Evolutionary conservation across 2,329 filamentous ascomycete genomes (phyloP).

Genomic region (Karstenula rhodostoma): DNA sequence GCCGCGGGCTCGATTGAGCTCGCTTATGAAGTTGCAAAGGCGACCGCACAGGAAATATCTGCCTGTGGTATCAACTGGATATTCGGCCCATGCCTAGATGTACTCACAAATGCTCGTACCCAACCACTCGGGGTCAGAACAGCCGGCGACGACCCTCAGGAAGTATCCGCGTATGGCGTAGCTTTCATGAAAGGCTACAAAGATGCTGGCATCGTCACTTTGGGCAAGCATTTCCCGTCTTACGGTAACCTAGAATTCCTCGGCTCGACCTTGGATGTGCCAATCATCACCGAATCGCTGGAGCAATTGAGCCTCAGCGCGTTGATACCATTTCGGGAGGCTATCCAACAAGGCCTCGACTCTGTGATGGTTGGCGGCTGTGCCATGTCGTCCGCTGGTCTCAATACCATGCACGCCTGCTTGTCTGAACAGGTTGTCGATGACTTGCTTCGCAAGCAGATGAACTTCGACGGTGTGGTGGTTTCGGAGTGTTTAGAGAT

Average conservation of each 20-base stretch:
- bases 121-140: conserved; percentile 91
- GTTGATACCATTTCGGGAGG: conserved; percentile 88
- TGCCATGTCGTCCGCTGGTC: conserved; percentile 86
- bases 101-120: conserved; percentile 89
- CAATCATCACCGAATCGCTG: conserved; percentile 92
- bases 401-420: conserved; percentile 96
- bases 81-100: conserved; percentile 90
- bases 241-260: conserved; percentile 96
- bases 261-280: conserved; percentile 88
- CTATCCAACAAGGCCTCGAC: conserved; percentile 85
- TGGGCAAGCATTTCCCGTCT: conserved; percentile 95
- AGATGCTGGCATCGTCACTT: conserved; percentile 85
- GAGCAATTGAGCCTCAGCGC: conserved; percentile 93
- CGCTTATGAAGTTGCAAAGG: conserved; percentile 89
- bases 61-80: conserved; percentile 97
- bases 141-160: conserved; percentile 90
- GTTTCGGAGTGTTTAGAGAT: conserved; percentile 97
- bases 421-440: conserved; percentile 93
- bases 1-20: conserved; percentile 86
- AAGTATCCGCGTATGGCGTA: conserved; percentile 91
- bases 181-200: conserved; percentile 92
- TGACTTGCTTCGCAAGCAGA: conserved; percentile 83
- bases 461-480: conserved; percentile 89
- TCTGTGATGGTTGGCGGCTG: conserved; percentile 97
- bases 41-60: conserved; percentile 89